Base-by-base conservation (phyloP, 805 yeast species). In the Saccharomycopsis javanensis region DNA sequence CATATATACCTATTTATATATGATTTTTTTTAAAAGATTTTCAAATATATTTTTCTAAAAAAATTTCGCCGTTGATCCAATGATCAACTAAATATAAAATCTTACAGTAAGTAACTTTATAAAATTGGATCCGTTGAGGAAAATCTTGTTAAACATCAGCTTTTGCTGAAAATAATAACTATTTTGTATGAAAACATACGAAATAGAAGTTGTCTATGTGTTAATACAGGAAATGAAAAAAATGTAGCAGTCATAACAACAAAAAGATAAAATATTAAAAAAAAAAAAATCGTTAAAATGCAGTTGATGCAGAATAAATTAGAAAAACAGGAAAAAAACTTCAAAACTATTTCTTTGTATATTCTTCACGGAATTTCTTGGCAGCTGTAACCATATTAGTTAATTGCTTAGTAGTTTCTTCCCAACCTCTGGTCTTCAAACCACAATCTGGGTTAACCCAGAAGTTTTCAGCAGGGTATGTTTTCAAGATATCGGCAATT, bases 401-500 rank as follows among this genome's bases (percentile, higher is more conserved):
- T 77, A 94, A 85, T 70, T 96, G 89, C 72, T 85, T 90, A 73
- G 79, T 89, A 69, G 92, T 88, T 83, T 94, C 99, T 68, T 87
- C 89, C 99, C 99, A 94, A 69, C 96, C 96, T 86, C 99, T 91
- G 75, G 99, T 94, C 88, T 94, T 94, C 77, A 94, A 85, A 84
- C 99, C 99, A 85, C 99, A 94, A 81, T 94, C 99, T 72, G 99
- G 99, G 95, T 94, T 94, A 73, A 94, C 96, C 99, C 99, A 94
- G 84, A 94, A 88, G 78, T 91, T 92, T 76, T 88, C 88, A 72
- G 94, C 95, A 74, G 97, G 97, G 82, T 92, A 92, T 61, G 88
- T 94, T 81, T 90, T 89, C 77, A 94, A 80, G 79, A 94, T 91
- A 75, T 89, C 94, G 72, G 83, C 83, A 71, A 94, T 88, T 80